phyloP scores from a whole-genome alignment of 768 basidiomycete species.

The Cantharellus cinnabarinus region DNA sequence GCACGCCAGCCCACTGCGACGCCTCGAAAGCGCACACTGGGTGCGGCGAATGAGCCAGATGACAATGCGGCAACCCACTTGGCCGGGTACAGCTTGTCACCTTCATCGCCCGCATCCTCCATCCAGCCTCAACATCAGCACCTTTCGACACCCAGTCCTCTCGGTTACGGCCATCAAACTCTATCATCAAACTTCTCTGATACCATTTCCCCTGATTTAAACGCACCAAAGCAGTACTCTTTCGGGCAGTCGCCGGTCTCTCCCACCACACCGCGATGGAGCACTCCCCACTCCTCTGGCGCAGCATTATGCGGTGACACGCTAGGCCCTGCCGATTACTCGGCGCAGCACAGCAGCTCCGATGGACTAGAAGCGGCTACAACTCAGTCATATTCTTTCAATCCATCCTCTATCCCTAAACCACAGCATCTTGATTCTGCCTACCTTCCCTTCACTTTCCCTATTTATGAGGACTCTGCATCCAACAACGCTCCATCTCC shows the following conservation, averaged over 20 bases:
- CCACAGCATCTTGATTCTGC: neutral
- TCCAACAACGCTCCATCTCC: conserved; percentile 23
- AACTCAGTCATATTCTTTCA: neutral
- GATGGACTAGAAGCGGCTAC: neutral
- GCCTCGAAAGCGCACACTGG: no score
- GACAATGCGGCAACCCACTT: no score
- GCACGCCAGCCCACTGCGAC: no score
- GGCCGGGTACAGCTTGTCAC: no score
- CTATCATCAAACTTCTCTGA: neutral
- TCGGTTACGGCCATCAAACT: neutral
- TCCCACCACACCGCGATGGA: neutral
- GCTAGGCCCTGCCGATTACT: neutral
- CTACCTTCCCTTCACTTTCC: neutral
- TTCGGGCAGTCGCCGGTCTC: neutral
- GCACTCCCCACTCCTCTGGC: neutral
- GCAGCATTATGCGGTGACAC: neutral
- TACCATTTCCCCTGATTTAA: neutral
- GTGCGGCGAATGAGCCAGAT: no score
- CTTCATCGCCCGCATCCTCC: no score
- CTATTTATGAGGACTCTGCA: conserved; percentile 2
- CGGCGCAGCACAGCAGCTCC: neutral
- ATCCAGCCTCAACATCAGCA: neutral
- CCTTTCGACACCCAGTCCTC: neutral
- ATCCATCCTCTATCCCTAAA: neutral
- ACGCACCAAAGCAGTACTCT: neutral